Conservation (phyloP, 116 monocot species). For the Dioscorea cayenensis region DNA sequence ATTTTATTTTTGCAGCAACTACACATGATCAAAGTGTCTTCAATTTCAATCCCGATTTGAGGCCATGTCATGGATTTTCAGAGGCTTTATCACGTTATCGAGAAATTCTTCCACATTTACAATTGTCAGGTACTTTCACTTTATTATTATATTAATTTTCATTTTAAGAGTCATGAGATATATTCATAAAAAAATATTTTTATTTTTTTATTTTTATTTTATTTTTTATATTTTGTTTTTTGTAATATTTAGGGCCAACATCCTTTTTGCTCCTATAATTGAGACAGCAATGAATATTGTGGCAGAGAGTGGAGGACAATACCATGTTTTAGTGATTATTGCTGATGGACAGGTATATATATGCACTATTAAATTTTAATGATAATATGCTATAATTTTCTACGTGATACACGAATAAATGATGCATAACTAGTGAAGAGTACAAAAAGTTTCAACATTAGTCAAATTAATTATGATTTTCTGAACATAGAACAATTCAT, state of each 20-base stretch:
- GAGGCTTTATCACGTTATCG: constrained; percentile 60
- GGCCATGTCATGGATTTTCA: constrained; percentile 68
- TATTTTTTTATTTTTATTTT: neutral
- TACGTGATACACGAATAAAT: no score
- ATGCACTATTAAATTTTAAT: no score
- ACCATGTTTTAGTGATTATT: constrained; percentile 86
- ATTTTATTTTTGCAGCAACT: constrained; percentile 36
- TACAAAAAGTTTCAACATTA: no score
- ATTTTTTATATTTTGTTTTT: neutral
- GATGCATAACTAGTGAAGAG: no score
- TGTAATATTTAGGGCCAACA: constrained; percentile 51
- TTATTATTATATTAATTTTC: neutral
- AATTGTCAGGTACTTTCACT: constrained; percentile 42
- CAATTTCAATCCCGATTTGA: constrained; percentile 52
- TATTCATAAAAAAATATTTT: neutral
- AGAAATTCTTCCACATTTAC: constrained; percentile 62
- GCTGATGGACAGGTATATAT: constrained; percentile 87
- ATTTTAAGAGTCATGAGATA: neutral
- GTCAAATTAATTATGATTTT: no score
- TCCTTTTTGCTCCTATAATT: constrained; percentile 91
- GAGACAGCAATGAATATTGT: constrained; percentile 84
- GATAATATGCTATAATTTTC: no score
- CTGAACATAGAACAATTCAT: no score
- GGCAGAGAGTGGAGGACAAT: constrained; percentile 72
- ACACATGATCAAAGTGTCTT: constrained; percentile 83